Conservation (phyloP, 164 flowering plant genomes). For the Euptelea pleiosperma region DNA sequence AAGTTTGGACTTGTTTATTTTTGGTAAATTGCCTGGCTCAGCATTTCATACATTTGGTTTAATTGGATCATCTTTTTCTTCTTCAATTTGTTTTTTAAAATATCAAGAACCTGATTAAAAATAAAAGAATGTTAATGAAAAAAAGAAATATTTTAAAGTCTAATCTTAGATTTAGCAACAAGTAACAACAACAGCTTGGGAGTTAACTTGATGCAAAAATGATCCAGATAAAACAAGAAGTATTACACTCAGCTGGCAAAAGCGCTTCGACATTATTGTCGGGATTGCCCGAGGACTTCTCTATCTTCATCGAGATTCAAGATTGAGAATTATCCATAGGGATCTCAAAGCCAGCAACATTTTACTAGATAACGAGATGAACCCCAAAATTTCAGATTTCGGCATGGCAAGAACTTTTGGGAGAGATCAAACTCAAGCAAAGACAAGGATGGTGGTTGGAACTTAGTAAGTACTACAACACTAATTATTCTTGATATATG, state of each 20-base stretch:
- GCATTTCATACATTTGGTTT: too few relatives aligned
- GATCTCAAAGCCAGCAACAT: slow-evolving; percentile 30
- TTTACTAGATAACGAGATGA: slow-evolving; percentile 29
- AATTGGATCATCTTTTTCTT: too few relatives aligned
- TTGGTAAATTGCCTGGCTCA: slow-evolving; percentile 43
- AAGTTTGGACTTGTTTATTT: slow-evolving; percentile 56
- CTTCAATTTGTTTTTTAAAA: too few relatives aligned
- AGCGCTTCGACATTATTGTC: slow-evolving; percentile 28
- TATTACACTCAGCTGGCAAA: slow-evolving; percentile 26
- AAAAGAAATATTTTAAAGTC: too few relatives aligned
- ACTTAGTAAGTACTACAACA: slow-evolving; percentile 48
- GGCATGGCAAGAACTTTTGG: slow-evolving; percentile 23
- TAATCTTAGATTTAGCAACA: too few relatives aligned
- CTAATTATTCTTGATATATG: too few relatives aligned
- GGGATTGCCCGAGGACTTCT: slow-evolving; percentile 45
- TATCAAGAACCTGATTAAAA: too few relatives aligned
- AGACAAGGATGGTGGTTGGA: slow-evolving; percentile 40
- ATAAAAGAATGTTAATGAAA: too few relatives aligned
- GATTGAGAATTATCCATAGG: slow-evolving; percentile 4
- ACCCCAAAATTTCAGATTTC: slow-evolving; percentile 35
- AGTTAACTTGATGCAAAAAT: background rate
- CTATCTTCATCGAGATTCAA: slow-evolving; percentile 47
- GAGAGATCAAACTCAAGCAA: slow-evolving; percentile 30
- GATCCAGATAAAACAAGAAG: slow-evolving; percentile 18
- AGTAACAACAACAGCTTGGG: too few relatives aligned